A percentile compares a stretch with the other conserved stretches of the same genome.
phyloP scores from a whole-genome alignment of 148 eudicot species.

The Nyssa sinensis region DNA sequence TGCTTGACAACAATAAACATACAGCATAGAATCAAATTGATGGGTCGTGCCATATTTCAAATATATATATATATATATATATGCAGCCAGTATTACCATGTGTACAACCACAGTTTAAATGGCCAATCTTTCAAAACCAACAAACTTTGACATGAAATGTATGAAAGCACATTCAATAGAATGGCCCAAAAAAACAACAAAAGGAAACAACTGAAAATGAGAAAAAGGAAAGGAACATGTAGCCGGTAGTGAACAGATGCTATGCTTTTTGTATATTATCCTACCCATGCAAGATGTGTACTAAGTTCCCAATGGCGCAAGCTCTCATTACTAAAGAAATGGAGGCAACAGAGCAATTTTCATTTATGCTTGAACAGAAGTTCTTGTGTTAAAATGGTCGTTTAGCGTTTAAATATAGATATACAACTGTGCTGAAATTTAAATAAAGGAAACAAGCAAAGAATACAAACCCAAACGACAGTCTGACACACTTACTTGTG shows the following conservation, averaged over 20 bases:
- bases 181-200: neutral
- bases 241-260: no score
- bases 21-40: neutral
- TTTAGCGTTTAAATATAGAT: no score
- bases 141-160: no score
- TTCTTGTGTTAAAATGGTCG: no score
- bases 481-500: slow-evolving; percentile 33
- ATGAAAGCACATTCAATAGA: neutral
- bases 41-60: neutral
- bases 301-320: neutral
- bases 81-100: neutral
- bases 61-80: no score
- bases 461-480: neutral
- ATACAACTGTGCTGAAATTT: neutral
- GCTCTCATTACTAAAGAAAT: neutral
- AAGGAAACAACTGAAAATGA: neutral
- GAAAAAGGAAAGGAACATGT: neutral
- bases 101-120: neutral
- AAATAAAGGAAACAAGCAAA: no score
- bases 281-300: neutral
- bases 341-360: neutral
- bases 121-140: neutral
- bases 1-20: neutral
- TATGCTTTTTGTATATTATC: neutral
- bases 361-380: neutral